Evolutionary conservation across 768 basidiomycete species (phyloP), one percentile per base, ranked within the genome.

Genomic region (Chalciporus chontae): DNA sequence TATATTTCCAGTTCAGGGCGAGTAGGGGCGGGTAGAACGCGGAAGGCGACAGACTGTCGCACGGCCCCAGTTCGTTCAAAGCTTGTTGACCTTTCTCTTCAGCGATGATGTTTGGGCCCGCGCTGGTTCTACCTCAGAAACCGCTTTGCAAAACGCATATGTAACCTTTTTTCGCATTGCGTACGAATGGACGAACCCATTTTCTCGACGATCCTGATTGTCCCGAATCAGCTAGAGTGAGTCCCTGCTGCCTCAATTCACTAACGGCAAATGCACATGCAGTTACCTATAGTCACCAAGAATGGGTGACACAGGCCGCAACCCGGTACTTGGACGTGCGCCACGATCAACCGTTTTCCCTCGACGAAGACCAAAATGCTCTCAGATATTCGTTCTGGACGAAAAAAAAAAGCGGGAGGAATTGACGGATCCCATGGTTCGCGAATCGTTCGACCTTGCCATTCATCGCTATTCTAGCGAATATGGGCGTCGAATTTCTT

Each of bases 381-480:
- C n/a, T n/a, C n/a, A n/a, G 42, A 40, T 48, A 8, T 37, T 52
- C 36, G 21, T 52, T 21, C 47, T 39, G n/a, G 45, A 48, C 31
- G 40, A 47, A 21, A 21, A 2, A 21, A 21, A 4, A 2, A 21
- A 21, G 21, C 3, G n/a, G 17, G 15, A 37, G 36, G 27, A 7
- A 15, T 37, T 37, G 8, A 7, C 7, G 36, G 27, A 29, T 29
- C 36, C n/a, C 14, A 7, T 37, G 36, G 36, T 7, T 37, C 6
- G 6, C 5, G 17, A 6, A 3, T 18, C n/a, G 21, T 10, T 40
- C 19, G 21, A 9, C 39, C 21, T 13, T 40, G 5, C 39, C 39
- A 0, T 40, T 19, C 13, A 40, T 11, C 15, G 18, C 10, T 21
- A 40, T 40, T 18, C 13, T 40, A 8, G 39, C 17, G 8, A 18